Evolutionary conservation across 139 green algal species (phyloP), one percentile per base, ranked within the genome.

Genomic region (Haematococcus sp.): DNA sequence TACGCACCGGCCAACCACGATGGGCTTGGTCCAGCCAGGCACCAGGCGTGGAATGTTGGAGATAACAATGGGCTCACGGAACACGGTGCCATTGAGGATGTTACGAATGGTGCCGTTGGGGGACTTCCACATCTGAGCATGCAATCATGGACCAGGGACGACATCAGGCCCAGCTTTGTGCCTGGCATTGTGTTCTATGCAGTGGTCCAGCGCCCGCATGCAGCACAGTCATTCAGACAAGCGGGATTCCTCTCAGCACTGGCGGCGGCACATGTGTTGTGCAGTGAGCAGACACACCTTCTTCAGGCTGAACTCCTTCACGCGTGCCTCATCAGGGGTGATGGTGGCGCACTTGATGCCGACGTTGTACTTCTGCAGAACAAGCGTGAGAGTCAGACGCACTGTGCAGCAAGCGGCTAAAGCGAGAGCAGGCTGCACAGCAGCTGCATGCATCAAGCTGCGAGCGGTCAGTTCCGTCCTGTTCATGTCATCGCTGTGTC

Each of bases 301-400:
- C 81, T 98, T 98, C 23, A 98, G 91, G 11, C 77, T 76, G 61
- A 98, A 98, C 85, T 98, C 94, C 85, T 96, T 86, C 19, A 98
- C 94, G 31, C 94, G 86, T 1, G 86, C 93, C 84, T 98, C 94
- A 71, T 98, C 94, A 1, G 94, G 94, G 0, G 94, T 98, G 88
- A 98, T 98, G 51, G 94, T 98, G 7, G 94, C 94, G 71, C 94
- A 98, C 85, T 98, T 98, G 84, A 98, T 96, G 70, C 95, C 94
- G 63, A 98, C 94, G 27, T 91, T 91, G 76, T 93, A 84, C 74
- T 89, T 88, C 88, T 93, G 86, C 83, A 43, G 46, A 22, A 69
- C 33, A 76, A 31, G 27, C 60, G 9, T 9, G 9, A 68, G 28
- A 64, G 19, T 64, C 17, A 23, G 15, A 55, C 15, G 46, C 17